phyloP scores from a whole-genome alignment of 495 filamentous ascomycete species.

The Jackrogersella minutella region DNA sequence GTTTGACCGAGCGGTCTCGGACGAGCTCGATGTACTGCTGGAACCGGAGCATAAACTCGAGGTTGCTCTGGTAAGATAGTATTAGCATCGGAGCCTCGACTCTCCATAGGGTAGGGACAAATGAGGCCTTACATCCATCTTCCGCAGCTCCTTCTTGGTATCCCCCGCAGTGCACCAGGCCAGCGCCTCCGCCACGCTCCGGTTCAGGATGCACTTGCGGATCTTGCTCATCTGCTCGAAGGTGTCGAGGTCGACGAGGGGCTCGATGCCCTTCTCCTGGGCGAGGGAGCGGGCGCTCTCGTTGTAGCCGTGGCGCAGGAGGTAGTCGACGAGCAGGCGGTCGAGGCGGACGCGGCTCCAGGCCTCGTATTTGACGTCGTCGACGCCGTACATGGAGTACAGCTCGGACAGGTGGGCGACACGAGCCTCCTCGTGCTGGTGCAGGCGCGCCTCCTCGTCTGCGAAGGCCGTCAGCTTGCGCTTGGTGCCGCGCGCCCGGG shows the following conservation, averaged over 20 bases:
- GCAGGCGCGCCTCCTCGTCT: conserved; percentile 77
- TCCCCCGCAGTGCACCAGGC: conserved; percentile 81
- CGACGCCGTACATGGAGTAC: conserved; percentile 78
- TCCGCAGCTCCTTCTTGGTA: conserved; percentile 86
- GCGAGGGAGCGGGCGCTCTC: conserved; percentile 80
- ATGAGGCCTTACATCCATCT: conserved; percentile 70
- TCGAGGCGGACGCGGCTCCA: conserved; percentile 86
- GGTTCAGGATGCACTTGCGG: conserved; percentile 70
- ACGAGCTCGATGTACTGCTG: conserved; percentile 96
- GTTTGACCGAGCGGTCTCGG: conserved; percentile 66
- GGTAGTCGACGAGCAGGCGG: conserved; percentile 86
- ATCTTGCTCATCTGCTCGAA: conserved; percentile 85
- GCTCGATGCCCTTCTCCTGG: conserved; percentile 67
- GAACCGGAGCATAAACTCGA: conserved; percentile 93
- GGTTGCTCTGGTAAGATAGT: conserved; percentile 67
- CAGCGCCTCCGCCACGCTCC: conserved; percentile 79
- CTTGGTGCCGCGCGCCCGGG: conserved; percentile 83
- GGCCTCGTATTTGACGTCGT: conserved; percentile 91
- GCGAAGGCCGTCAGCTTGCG: conserved; percentile 81
- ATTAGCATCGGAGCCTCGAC: background rate
- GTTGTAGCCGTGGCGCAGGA: conserved; percentile 82
- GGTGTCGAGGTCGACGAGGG: conserved; percentile 87
- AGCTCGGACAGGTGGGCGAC: conserved; percentile 82
- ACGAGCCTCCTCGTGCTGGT: conserved; percentile 75
- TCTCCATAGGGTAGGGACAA: background rate